Conservation (phyloP, 1,284 basidiomycete species). For the Vanrija sp. region DNA sequence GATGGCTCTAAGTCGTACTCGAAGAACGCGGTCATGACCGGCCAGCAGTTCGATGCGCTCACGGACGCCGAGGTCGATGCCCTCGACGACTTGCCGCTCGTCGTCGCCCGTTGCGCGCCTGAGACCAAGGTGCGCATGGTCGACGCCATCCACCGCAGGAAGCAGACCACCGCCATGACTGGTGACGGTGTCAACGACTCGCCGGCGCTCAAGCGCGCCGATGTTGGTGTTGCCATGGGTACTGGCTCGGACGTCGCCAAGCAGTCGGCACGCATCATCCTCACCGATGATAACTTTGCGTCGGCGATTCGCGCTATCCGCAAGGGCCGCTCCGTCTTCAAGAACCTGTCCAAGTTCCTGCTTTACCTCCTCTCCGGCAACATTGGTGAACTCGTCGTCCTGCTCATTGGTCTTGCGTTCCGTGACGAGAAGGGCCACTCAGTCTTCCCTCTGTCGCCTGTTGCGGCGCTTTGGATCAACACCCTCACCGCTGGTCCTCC, state of each 20-base stretch:
- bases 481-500: conserved; percentile 56
- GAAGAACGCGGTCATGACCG: conserved; percentile 52
- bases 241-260: conserved; percentile 64
- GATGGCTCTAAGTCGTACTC: conserved; percentile 42
- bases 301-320: conserved; percentile 61
- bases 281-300: conserved; percentile 68
- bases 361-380: conserved; percentile 58
- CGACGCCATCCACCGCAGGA: conserved; percentile 55
- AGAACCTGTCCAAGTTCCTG: conserved; percentile 50
- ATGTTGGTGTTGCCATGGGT: conserved; percentile 66
- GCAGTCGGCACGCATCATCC: conserved; percentile 59
- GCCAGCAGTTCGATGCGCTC: conserved; percentile 60
- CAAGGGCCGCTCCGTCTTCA: conserved; percentile 59
- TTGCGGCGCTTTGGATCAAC: conserved; percentile 62
- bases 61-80: conserved; percentile 60
- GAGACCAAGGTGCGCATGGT: conserved; percentile 57
- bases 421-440: conserved; percentile 56
- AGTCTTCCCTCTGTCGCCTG: conserved; percentile 65
- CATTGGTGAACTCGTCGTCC: conserved; percentile 59
- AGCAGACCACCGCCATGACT: conserved; percentile 48
- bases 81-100: conserved; percentile 55
- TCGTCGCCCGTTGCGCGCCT: conserved; percentile 58
- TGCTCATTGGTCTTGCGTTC: conserved; percentile 67
- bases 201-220: conserved; percentile 56
- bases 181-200: conserved; percentile 58